phyloP scores from a whole-genome alignment of 768 basidiomycete genomes.

The Pleurotus salmoneostramineus region DNA sequence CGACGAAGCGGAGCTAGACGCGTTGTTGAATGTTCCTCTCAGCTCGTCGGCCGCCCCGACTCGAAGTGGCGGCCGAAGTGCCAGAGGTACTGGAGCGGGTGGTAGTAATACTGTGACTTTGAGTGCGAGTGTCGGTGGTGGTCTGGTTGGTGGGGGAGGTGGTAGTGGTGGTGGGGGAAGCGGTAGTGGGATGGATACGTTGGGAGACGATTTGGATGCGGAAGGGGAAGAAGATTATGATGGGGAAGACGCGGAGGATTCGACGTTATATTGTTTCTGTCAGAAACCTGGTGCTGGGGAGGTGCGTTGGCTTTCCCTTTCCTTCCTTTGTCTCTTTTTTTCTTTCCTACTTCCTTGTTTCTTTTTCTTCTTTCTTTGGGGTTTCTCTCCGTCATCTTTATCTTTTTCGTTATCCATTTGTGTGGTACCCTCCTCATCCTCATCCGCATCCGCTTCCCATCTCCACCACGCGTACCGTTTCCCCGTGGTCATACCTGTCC shows the following conservation, averaged over 20 bases:
- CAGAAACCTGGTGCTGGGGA: constrained; percentile 37
- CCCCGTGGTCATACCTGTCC: too few relatives aligned
- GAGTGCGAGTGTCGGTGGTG: too few relatives aligned
- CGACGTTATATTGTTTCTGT: constrained; percentile 39
- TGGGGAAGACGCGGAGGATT: constrained; percentile 25
- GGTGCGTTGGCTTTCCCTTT: constrained; percentile 21
- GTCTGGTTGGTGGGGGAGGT: not conserved
- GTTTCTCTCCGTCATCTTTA: not conserved
- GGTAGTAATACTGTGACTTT: too few relatives aligned
- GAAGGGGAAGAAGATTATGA: constrained; percentile 17
- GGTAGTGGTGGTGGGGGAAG: not conserved
- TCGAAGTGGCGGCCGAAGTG: too few relatives aligned
- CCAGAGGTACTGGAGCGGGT: too few relatives aligned
- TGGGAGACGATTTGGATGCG: constrained; percentile 10
- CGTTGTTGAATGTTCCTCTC: too few relatives aligned
- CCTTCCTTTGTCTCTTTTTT: not conserved
- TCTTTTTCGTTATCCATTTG: not conserved
- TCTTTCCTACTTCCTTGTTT: not conserved
- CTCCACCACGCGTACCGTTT: too few relatives aligned
- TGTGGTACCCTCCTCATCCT: too few relatives aligned
- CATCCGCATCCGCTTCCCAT: too few relatives aligned
- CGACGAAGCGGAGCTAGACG: not conserved
- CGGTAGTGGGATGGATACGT: not conserved
- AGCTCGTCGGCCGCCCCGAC: too few relatives aligned
- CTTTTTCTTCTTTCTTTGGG: not conserved